A percentile compares a stretch with the other conserved stretches of the same genome.
phyloP scores from a whole-genome alignment of 192 early-diverging fungal genomes.

The Backusella mclennaniae region DNA sequence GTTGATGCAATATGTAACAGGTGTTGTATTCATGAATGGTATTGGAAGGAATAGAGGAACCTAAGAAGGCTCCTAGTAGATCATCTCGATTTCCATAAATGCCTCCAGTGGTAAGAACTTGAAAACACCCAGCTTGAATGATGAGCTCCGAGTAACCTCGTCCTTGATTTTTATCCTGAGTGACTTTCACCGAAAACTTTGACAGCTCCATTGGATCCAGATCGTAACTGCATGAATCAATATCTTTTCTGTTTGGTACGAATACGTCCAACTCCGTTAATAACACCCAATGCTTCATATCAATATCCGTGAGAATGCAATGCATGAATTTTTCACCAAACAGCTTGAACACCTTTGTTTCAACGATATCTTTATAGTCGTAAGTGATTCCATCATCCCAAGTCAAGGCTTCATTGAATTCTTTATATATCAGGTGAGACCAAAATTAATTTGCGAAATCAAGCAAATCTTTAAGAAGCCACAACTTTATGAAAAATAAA shows the following conservation, averaged over 20 bases:
- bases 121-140: not conserved
- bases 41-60: not conserved
- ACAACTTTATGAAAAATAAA: too few species aligned
- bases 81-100: not conserved
- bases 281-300: not conserved
- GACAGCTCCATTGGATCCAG: not conserved
- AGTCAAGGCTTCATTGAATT: not conserved
- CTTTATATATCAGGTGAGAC: too few species aligned
- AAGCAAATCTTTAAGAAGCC: too few species aligned
- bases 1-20: not conserved
- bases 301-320: not conserved
- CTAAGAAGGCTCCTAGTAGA: not conserved
- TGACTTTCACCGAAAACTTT: not conserved
- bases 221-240: not conserved
- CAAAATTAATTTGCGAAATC: too few species aligned
- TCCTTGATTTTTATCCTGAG: not conserved
- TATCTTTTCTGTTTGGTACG: not conserved
- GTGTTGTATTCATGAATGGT: not conserved
- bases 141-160: not conserved
- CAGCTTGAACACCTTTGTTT: not conserved
- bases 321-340: not conserved
- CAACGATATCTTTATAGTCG: not conserved
- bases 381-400: not conserved
- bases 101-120: not conserved
- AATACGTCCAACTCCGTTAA: not conserved